Evolutionary conservation across 148 eudicot species (phyloP).

Genomic region (Vaccinium myrtillus): DNA sequence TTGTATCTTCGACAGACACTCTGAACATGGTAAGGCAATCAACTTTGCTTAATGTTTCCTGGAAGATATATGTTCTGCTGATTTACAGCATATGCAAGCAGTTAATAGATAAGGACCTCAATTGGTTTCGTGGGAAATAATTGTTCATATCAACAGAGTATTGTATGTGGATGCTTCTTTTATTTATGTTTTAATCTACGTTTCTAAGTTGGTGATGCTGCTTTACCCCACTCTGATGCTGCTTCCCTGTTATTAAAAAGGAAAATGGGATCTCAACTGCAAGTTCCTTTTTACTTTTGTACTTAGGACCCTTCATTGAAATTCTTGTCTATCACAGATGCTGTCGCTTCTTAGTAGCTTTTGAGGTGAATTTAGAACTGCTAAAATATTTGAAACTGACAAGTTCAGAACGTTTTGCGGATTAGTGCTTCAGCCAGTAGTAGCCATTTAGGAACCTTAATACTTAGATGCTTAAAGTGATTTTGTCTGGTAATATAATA

Average conservation of each 20-base stretch:
- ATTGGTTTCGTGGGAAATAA: background rate
- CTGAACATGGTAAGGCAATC: constrained; percentile 50
- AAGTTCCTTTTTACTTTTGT: background rate
- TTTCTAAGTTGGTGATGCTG: background rate
- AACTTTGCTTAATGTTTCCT: constrained; percentile 1
- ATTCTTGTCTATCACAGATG: background rate
- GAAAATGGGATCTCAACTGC: background rate
- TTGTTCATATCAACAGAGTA: background rate
- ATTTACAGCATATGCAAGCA: background rate
- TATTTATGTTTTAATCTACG: background rate
- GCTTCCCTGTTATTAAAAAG: background rate
- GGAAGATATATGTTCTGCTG: background rate
- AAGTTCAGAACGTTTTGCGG: background rate
- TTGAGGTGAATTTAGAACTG: background rate
- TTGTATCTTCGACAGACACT: constrained; percentile 61
- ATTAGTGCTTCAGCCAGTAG: background rate
- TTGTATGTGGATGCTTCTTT: background rate
- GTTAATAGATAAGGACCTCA: background rate
- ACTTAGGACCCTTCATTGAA: background rate
- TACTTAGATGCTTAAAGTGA: no score
- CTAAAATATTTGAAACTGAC: background rate
- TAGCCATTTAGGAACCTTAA: background rate
- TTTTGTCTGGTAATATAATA: no score
- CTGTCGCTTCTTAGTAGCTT: background rate
- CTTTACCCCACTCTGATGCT: background rate